Evolutionary conservation across 2,329 filamentous ascomycete species (phyloP), one percentile per base, ranked within the genome.

Genomic region (Colletotrichum liriopes): DNA sequence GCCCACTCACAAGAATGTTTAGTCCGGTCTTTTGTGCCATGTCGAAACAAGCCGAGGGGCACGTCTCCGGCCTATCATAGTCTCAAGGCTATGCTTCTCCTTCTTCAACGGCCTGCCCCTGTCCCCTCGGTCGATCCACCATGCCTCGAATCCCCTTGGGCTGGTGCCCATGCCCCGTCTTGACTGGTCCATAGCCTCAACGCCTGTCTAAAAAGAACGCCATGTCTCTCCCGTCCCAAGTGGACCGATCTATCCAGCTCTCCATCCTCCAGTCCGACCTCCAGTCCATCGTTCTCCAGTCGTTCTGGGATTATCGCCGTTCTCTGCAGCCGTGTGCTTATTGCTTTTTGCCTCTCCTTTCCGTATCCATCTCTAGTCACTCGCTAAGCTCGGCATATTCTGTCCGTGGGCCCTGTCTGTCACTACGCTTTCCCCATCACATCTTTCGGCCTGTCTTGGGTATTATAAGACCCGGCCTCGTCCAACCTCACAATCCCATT

Each of bases 101-200:
- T 71, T 74, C 63, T 73, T 69, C 65, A 67, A 61, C 73, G 63
- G 55, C 73, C 71, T 59, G 74, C 75, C 77, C 76, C 77, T 77
- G 75, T 74, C 71, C 74, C 77, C 77, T 79, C 75, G 75, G 74
- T 71, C 76, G 77, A 79, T 80, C 81, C 79, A 78, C 77, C 75
- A 78, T 80, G 80, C 82, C 76, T 83, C 82, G 79, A 83, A 84
- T 81, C 78, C 72, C 74, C 76, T 76, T 76, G 77, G 76, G 73
- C 74, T 76, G 74, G 79, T 77, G 77, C 77, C 67, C 71, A 80
- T 80, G 79, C 78, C 81, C 78, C 77, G 77, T 76, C 76, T 77
- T 78, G 74, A 82, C 77, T 83, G 81, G 81, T 62, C 65, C 43
- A 61, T 37, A 70, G 67, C 75, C 76, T 80, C 77, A 76, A 79